Evolutionary conservation across 2,329 filamentous ascomycete species (phyloP), one percentile per base, ranked within the genome.

Genomic region (Diaporthe vaccinii): DNA sequence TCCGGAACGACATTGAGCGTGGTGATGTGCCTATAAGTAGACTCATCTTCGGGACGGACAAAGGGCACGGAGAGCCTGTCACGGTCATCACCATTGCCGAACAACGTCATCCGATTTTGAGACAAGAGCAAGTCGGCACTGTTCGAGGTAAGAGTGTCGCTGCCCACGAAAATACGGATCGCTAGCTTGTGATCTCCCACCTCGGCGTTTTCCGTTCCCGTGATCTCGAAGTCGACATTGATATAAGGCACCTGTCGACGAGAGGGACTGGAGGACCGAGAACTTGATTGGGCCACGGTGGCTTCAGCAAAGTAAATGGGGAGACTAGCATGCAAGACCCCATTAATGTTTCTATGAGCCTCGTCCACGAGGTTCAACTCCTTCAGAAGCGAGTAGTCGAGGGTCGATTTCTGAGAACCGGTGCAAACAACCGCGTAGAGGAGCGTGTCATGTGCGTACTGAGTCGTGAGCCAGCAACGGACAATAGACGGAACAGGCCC

Each of bases 401-500:
- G 86, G n/a, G 91, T 92, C 1, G 97, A 98, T 79, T 92, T 93
- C 83, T 96, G 95, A 7, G 97, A 98, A 2, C 96, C 97, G 2
- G 95, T 96, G 83, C 97, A 98, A 3, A 98, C 89, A 46, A 95
- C 96, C 49, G 96, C 97, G 82, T 98, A 98, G 7, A 98, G 88
- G 22, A 98, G 89, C 14, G 95, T 93, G 78, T 94, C 93, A 82
- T 98, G 96, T 20, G 95, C 96, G 84, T 98, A 98, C 80, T 95
- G 93, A 49, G 93, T 93, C 36, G 94, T 96, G 79, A 98, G 88
- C 96, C 97, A 98, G 86, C 97, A 99, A 76, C 97, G 93, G 74
- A 98, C 94, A 78, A 99, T 98, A 41, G 95, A 95, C 8, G 97
- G 97, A 8, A 98, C 95, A 9, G 96, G 93, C 17, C 96, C 95